Percentiles rank a stretch among this genome's conserved stretches.
These are phyloP conservation scores for Fraxinus xanthoxyloides DNA, from an alignment of 305 asterid species.

Conservation along the genomic window DNA sequence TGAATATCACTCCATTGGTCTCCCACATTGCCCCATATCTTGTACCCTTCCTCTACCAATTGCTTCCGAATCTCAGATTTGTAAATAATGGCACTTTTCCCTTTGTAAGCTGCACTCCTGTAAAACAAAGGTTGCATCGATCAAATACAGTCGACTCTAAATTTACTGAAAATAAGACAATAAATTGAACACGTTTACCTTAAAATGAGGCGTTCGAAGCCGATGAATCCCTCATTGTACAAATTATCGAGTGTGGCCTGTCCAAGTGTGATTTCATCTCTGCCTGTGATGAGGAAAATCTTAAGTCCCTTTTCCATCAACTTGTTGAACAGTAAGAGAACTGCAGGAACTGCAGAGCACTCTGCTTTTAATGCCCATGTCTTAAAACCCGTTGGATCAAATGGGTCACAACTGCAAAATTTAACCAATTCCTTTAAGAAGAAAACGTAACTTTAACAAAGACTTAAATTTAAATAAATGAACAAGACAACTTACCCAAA, in stretches of 20 bases:
- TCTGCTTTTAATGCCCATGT: slow-evolving; percentile 52
- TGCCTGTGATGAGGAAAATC: slow-evolving; percentile 57
- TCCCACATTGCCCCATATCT: slow-evolving; percentile 61
- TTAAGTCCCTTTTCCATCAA: slow-evolving; percentile 40
- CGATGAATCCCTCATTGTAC: slow-evolving; percentile 41
- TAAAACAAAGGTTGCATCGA: not conserved
- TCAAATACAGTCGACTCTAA: not conserved
- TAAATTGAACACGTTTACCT: slow-evolving; percentile 30
- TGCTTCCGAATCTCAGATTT: slow-evolving; percentile 47
- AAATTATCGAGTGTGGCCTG: slow-evolving; percentile 40
- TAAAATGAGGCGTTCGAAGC: slow-evolving; percentile 48
- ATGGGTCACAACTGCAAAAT: slow-evolving; percentile 50
- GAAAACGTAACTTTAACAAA: too few relatives aligned
- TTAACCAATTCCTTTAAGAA: not conserved
- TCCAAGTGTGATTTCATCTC: slow-evolving; percentile 53
- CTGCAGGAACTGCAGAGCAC: slow-evolving; percentile 46
- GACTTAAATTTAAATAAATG: not conserved
- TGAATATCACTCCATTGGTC: slow-evolving; percentile 71
- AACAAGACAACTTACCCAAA: slow-evolving; percentile 34
- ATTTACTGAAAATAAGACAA: not conserved
- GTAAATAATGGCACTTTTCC: slow-evolving; percentile 40
- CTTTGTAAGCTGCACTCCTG: slow-evolving; percentile 39
- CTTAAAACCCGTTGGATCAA: slow-evolving; percentile 52
- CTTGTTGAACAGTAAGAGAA: slow-evolving; percentile 40
- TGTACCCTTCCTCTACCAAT: slow-evolving; percentile 45